phyloP scores from a whole-genome alignment of 495 filamentous ascomycete species.

The Lasiosphaeris hirsuta region DNA sequence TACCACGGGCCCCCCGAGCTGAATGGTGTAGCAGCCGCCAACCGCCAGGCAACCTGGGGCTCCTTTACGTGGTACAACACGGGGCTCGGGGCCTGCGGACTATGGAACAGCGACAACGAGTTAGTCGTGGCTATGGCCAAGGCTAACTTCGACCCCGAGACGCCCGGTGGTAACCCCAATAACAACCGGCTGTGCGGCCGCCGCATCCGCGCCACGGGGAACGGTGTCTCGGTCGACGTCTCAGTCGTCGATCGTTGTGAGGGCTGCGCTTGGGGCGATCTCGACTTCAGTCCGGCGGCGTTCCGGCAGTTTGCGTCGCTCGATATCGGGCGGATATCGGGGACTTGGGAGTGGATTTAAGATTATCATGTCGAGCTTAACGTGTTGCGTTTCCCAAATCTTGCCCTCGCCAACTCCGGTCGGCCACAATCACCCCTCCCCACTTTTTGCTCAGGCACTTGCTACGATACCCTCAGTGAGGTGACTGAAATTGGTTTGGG shows the following conservation, averaged over 20 bases:
- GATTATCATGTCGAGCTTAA: no score
- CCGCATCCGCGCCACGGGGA: constrained; percentile 24
- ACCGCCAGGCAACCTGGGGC: no score
- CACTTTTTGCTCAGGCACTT: no score
- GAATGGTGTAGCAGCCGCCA: no score
- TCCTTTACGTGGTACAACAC: constrained; percentile 49
- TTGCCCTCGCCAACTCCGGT: no score
- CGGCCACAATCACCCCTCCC: no score
- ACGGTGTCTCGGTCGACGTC: constrained; percentile 26
- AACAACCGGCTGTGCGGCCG: constrained; percentile 29
- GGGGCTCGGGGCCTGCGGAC: constrained; percentile 47
- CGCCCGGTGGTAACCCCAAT: constrained; percentile 34
- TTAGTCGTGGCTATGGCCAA: constrained; percentile 46
- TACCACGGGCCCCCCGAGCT: no score
- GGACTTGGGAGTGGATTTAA: constrained; percentile 31
- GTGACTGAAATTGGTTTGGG: no score
- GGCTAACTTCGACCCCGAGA: constrained; percentile 21
- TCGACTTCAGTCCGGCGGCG: constrained; percentile 20
- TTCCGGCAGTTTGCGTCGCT: constrained; percentile 20
- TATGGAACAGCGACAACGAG: constrained; percentile 25
- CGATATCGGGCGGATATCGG: constrained; percentile 28
- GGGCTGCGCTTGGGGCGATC: constrained; percentile 10
- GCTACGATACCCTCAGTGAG: no score
- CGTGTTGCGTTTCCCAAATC: no score
- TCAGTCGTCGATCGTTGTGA: constrained; percentile 30